Evolutionary conservation across 2,329 filamentous ascomycete species (phyloP), one percentile per base, ranked within the genome.

Genomic region (Macroventuria anomochaeta): DNA sequence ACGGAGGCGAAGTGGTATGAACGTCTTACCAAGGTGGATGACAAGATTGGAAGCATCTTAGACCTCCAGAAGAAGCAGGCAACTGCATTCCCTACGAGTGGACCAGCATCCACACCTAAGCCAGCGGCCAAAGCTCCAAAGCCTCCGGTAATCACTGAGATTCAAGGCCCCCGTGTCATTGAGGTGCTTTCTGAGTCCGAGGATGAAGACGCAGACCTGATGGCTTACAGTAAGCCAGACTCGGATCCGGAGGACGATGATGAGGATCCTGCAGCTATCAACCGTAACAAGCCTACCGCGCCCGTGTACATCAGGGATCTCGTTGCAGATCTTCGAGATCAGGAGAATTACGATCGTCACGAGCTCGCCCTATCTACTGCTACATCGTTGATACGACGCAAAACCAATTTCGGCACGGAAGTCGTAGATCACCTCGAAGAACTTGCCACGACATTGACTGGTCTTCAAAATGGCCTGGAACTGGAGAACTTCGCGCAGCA

Each of bases 291-390:
- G 64, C 85, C 88, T 18, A 89, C 85, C 53, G 84, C 91, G 0
- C 95, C 95, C 1, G 92, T 99, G 1, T 97, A 97, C 67, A 88
- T 97, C 55, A 86, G 92, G 38, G 91, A 96, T 64, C 81, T 97
- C 10, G 87, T 97, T 48, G 72, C 80, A 7, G 93, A 88, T 67
- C 81, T 99, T 2, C 84, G 90, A 41, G 90, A 96, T 61, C 86
- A 85, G 0, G 91, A 97, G 38, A 89, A 88, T 61, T 91, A 92
- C 62, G 93, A 97, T 63, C 87, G 87, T 25, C 91, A 97, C 69
- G 87, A 88, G 53, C 79, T 97, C 8, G 92, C 88, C 2, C 79
- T 99, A 15, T 81, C 83, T 17, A 90, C 89, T 1, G 93, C 93
- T 0, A 86, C 93, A 0, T 74, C 82, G 0, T 80, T 99, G 5